phyloP scores from a whole-genome alignment of 306 rosid genomes.

The Vigna radiata region DNA sequence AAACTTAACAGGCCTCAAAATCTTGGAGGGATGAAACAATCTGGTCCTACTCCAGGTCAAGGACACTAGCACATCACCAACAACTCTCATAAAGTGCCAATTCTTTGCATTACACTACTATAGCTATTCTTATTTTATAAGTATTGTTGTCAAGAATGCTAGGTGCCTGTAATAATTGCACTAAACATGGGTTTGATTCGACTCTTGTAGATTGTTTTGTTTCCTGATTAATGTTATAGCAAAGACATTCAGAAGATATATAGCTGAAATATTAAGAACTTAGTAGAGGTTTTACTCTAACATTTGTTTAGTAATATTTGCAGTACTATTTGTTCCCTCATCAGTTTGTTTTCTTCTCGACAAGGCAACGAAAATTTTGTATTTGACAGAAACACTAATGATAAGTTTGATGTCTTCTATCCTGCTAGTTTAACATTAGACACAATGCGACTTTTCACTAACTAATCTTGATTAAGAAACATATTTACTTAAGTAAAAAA shows the following conservation, averaged over 20 bases:
- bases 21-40: neutral
- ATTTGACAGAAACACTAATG: too few relatives aligned
- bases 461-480: too few relatives aligned
- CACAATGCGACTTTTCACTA: neutral
- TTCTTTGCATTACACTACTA: neutral
- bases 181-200: constrained; percentile 1
- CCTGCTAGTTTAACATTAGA: neutral
- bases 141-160: neutral
- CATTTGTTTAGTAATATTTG: neutral
- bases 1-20: neutral
- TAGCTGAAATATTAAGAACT: neutral
- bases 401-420: neutral
- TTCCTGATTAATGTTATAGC: constrained; percentile 4
- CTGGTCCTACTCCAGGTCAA: constrained; percentile 64
- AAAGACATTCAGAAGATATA: neutral
- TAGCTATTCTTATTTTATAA: neutral
- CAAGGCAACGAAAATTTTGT: neutral
- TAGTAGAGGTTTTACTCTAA: neutral
- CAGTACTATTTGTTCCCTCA: too few relatives aligned
- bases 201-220: constrained; percentile 20
- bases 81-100: constrained; percentile 8
- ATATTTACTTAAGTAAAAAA: neutral
- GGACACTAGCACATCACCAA: constrained; percentile 37
- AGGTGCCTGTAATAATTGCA: neutral
- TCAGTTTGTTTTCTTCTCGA: neutral